phyloP scores from a whole-genome alignment of 495 filamentous ascomycete genomes.

The Schizothecium vesticola region DNA sequence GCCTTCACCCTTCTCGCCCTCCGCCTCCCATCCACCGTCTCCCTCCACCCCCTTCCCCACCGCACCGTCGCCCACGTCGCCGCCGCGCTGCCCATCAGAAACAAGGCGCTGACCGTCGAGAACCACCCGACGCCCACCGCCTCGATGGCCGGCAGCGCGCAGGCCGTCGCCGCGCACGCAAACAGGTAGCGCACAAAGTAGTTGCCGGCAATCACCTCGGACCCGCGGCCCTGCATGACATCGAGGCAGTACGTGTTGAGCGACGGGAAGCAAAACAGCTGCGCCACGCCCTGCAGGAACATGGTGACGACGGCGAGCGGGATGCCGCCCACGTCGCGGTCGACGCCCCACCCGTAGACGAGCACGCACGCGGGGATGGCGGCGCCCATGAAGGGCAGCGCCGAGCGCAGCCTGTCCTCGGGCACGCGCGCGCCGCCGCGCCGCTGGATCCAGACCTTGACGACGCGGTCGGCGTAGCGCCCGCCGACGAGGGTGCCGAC shows the following conservation, averaged over 20 bases:
- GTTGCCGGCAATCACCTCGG: constrained; percentile 24
- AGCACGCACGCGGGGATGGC: background rate
- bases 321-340: background rate
- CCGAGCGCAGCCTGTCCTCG: constrained; percentile 62
- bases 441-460: constrained; percentile 57
- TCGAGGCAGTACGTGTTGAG: constrained; percentile 74
- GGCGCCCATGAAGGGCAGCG: constrained; percentile 36
- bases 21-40: background rate
- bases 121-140: background rate
- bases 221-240: constrained; percentile 60
- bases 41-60: background rate
- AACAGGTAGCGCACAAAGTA: background rate
- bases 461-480: constrained; percentile 61
- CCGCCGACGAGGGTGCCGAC: constrained; percentile 47
- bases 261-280: constrained; percentile 67
- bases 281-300: constrained; percentile 66
- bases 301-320: constrained; percentile 53
- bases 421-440: constrained; percentile 55
- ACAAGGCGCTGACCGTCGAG: background rate
- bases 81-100: background rate
- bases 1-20: constrained; percentile 51
- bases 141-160: background rate
- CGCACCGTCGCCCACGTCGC: background rate
- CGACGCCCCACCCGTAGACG: background rate
- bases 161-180: background rate